Conservation (phyloP, 2,329 filamentous ascomycete species). For the Fusarium tanahbumbuense region DNA sequence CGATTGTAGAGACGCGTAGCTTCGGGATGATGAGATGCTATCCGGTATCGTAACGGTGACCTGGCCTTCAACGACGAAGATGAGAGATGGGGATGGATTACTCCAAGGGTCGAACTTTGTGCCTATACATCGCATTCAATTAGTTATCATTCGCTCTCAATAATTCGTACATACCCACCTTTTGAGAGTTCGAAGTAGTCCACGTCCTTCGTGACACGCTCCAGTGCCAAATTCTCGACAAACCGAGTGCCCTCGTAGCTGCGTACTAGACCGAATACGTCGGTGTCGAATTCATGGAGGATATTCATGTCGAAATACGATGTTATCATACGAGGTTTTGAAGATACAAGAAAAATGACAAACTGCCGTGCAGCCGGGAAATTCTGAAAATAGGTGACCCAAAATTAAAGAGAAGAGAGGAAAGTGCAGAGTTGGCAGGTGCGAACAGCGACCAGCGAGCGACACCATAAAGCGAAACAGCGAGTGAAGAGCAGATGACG, state of each 20-base stretch:
- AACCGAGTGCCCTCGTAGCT: not conserved
- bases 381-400: too few relatives aligned
- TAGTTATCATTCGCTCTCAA: not conserved
- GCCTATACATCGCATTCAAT: fast-evolving
- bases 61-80: not conserved
- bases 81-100: not conserved
- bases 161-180: fast-evolving
- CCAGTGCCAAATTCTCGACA: not conserved
- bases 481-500: not conserved
- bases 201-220: not conserved
- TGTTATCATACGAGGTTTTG: not conserved
- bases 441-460: not conserved
- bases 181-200: not conserved
- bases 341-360: not conserved
- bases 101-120: not conserved
- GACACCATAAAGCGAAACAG: not conserved
- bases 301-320: not conserved
- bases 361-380: not conserved
- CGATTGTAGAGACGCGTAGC: not conserved
- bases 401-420: too few relatives aligned
- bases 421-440: not conserved
- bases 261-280: not conserved
- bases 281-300: not conserved
- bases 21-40: not conserved
- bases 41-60: not conserved